phyloP scores from a whole-genome alignment of 495 filamentous ascomycete genomes.

The Glonium stellatum region DNA sequence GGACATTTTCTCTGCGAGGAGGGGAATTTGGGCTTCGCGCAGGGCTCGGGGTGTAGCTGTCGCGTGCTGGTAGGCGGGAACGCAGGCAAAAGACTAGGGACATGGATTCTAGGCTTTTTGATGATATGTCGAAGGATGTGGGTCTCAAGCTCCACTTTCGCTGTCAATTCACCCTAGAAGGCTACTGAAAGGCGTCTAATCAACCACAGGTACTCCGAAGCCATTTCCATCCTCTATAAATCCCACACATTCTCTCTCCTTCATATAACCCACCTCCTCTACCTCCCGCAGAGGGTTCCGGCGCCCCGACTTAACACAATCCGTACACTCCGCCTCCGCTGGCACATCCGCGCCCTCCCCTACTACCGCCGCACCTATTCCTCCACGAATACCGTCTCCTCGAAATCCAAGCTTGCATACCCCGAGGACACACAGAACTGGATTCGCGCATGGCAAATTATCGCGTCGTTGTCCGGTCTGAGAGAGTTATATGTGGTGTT shows the following conservation, averaged over 20 bases:
- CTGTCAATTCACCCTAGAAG: not conserved
- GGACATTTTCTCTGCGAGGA: constrained; percentile 25
- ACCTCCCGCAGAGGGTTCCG: constrained; percentile 18
- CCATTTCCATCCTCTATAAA: constrained; percentile 16
- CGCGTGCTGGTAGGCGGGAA: constrained; percentile 11
- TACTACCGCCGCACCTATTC: constrained; percentile 8
- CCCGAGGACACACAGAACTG: constrained; percentile 26
- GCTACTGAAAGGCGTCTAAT: not conserved
- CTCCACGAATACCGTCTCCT: not conserved
- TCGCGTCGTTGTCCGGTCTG: constrained; percentile 15
- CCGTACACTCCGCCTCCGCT: constrained; percentile 20
- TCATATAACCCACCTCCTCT: constrained; percentile 20
- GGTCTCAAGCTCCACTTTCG: not conserved
- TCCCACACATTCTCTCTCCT: constrained; percentile 24
- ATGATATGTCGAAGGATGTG: constrained; percentile 17
- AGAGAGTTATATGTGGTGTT: constrained; percentile 18
- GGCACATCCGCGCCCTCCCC: constrained; percentile 22
- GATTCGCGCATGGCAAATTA: constrained; percentile 12
- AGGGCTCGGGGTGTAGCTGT: not conserved
- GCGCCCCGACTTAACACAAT: constrained; percentile 15
- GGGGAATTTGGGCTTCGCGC: constrained; percentile 21
- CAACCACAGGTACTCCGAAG: constrained; percentile 19
- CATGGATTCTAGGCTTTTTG: not conserved
- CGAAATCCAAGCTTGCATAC: constrained; percentile 6
- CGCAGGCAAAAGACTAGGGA: constrained; percentile 2